Conservation (phyloP, 2,329 filamentous ascomycete genomes). For the Trichoderma sp. region DNA sequence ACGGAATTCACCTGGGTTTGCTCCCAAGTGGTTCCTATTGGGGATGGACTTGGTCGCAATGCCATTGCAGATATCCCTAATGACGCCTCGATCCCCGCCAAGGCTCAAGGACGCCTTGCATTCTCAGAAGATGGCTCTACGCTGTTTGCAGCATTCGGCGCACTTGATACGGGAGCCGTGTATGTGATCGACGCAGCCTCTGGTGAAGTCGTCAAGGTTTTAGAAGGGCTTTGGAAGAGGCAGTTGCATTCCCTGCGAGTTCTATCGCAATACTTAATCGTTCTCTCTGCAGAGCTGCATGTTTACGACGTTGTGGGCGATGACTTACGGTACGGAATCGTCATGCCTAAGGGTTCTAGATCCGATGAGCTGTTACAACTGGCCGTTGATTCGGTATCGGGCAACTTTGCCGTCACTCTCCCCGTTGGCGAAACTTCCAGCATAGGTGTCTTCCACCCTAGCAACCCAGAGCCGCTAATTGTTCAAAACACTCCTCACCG, state of each 20-base stretch:
- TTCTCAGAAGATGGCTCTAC: conserved; percentile 87
- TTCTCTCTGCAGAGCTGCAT: conserved; percentile 71
- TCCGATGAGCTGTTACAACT: conserved; percentile 62
- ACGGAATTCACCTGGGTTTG: conserved; percentile 74
- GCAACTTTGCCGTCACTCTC: conserved; percentile 68
- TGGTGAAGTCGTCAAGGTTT: conserved; percentile 67
- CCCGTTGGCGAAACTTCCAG: conserved; percentile 53
- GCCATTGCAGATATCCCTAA: conserved; percentile 37
- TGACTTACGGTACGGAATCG: conserved; percentile 68
- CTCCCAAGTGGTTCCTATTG: conserved; percentile 60
- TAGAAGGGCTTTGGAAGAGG: conserved; percentile 69
- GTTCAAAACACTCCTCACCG: conserved; percentile 59
- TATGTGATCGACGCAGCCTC: conserved; percentile 76
- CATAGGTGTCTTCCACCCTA: conserved; percentile 69
- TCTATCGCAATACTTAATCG: conserved; percentile 72
- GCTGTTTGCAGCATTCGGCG: conserved; percentile 69
- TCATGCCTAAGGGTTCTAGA: conserved; percentile 52
- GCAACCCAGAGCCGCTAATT: conserved; percentile 62
- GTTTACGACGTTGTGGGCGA: conserved; percentile 87
- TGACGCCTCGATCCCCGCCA: conserved; percentile 37
- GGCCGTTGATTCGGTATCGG: conserved; percentile 68
- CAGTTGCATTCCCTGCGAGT: conserved; percentile 71
- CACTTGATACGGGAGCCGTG: conserved; percentile 62
- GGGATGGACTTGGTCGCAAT: conserved; percentile 52
- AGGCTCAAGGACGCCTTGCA: conserved; percentile 65